Evolutionary conservation across 306 rosid species (phyloP).

Genomic region (Trifolium repens): DNA sequence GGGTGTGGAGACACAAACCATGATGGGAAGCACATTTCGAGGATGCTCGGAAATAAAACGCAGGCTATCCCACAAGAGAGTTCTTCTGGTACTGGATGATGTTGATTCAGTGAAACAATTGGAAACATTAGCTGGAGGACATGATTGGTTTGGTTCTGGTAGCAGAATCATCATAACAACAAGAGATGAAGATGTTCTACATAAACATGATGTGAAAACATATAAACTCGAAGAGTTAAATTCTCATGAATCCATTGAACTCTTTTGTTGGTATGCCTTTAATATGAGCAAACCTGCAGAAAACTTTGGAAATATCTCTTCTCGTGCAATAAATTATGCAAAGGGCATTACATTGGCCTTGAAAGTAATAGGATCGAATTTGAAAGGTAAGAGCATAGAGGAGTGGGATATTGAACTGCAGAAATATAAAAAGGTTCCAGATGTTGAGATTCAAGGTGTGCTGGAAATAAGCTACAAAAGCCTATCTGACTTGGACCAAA

Average conservation of each 20-base stretch:
- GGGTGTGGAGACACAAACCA: neutral
- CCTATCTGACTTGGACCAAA: neutral
- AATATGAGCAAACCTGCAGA: neutral
- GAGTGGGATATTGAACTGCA: neutral
- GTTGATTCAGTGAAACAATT: neutral
- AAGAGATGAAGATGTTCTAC: neutral
- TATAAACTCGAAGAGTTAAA: neutral
- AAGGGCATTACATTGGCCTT: neutral
- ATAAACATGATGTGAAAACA: neutral
- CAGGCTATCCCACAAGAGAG: neutral
- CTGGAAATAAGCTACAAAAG: neutral
- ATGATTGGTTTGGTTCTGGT: neutral
- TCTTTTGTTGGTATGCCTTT: neutral
- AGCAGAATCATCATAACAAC: neutral
- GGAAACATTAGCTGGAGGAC: neutral
- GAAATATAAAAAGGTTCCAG: neutral
- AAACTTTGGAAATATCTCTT: neutral
- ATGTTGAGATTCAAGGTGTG: neutral
- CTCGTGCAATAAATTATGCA: neutral
- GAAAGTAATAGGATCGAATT: neutral
- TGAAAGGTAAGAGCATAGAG: neutral
- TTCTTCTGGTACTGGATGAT: neutral
- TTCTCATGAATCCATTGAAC: neutral
- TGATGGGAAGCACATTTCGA: neutral
- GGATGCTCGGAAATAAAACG: neutral